Percentiles rank a stretch among this genome's conserved stretches.
Evolutionary conservation across 2,329 filamentous ascomycete genomes (phyloP).

Genomic region (Xylariaceae sp.): DNA sequence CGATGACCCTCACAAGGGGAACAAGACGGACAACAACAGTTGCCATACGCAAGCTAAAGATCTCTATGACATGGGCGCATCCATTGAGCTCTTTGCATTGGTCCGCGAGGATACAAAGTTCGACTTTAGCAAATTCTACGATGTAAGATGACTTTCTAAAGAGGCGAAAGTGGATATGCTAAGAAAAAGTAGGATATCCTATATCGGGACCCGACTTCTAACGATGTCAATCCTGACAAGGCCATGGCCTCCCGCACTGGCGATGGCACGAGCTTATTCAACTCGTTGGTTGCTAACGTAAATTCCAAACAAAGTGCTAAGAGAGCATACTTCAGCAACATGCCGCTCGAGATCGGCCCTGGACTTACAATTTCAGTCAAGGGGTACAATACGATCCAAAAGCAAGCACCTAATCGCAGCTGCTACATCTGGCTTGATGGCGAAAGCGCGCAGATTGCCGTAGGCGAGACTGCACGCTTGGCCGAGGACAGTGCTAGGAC

Average conservation of each 20-base stretch:
- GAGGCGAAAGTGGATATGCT: conserved; percentile 19
- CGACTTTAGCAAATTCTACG: conserved; percentile 82
- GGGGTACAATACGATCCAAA: conserved; percentile 85
- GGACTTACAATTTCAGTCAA: conserved; percentile 84
- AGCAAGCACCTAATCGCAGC: conserved; percentile 73
- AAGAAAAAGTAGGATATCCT: conserved; percentile 68
- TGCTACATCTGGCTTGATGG: conserved; percentile 86
- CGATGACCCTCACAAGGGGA: conserved; percentile 73
- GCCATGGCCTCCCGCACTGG: conserved; percentile 63
- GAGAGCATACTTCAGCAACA: conserved; percentile 76
- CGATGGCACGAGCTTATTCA: conserved; percentile 74
- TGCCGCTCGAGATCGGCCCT: conserved; percentile 85
- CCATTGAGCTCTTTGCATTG: conserved; percentile 91
- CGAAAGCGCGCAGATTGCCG: conserved; percentile 78
- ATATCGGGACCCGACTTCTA: conserved; percentile 71
- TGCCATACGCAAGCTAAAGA: conserved; percentile 89
- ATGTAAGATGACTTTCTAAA: conserved; percentile 50
- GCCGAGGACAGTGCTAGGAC: conserved; percentile 73
- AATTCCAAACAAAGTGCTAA: conserved; percentile 87
- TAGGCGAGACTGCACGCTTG: conserved; percentile 68
- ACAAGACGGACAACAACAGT: conserved; percentile 74
- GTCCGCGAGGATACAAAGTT: conserved; percentile 67
- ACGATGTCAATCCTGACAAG: conserved; percentile 57
- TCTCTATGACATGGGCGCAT: conserved; percentile 86
- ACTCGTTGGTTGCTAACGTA: conserved; percentile 78